These are phyloP conservation scores for Zoysia matrella DNA, from an alignment of 202 grass and related monocot genomes.

Conservation along the genomic window DNA sequence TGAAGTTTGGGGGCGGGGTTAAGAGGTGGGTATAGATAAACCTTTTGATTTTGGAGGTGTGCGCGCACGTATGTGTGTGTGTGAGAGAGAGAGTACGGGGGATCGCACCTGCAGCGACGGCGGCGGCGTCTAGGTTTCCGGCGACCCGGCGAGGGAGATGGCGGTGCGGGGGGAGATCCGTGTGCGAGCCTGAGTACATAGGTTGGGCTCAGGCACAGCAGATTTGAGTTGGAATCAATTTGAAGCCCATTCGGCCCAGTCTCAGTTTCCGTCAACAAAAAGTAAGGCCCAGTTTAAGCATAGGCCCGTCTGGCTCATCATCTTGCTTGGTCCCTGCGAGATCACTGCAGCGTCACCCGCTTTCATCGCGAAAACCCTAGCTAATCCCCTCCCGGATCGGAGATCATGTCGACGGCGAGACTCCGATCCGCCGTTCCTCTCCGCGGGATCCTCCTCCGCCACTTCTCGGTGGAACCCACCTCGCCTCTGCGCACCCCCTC, in stretches of 20 bases:
- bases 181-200: neutral
- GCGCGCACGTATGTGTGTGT: too few species aligned
- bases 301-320: too few species aligned
- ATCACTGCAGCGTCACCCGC: too few species aligned
- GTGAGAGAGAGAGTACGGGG: neutral
- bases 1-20: neutral
- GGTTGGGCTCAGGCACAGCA: neutral
- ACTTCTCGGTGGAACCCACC: neutral
- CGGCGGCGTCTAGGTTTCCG: constrained; percentile 41
- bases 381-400: neutral
- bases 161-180: constrained; percentile 38
- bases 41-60: neutral
- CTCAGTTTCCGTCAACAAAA: too few species aligned
- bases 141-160: constrained; percentile 26
- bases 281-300: too few species aligned
- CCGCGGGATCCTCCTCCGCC: constrained; percentile 40
- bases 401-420: constrained; percentile 51
- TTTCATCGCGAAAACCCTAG: constrained; percentile 29
- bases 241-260: neutral
- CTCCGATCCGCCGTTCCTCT: constrained; percentile 49
- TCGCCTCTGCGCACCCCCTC: constrained; percentile 3
- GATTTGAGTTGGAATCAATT: neutral
- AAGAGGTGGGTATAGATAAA: neutral
- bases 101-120: constrained; percentile 33
- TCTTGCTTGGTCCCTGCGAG: too few species aligned